These are phyloP conservation scores for Ophiocordyceps sinensis DNA, from an alignment of 2,329 filamentous ascomycete species.

Conservation along the genomic window DNA sequence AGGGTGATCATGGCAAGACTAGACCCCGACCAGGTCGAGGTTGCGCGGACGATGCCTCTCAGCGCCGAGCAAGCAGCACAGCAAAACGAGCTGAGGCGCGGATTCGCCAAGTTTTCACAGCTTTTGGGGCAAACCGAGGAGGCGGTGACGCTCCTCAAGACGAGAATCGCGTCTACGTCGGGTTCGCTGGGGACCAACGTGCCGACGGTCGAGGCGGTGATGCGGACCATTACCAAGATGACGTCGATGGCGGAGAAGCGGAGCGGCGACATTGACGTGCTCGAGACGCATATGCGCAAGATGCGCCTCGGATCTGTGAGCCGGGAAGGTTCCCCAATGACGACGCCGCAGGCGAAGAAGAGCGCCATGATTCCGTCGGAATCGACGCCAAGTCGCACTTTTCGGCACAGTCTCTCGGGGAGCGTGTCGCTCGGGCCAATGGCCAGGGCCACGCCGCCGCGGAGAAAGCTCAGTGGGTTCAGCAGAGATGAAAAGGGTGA, in stretches of 20 bases:
- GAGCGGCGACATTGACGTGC: conserved; percentile 76
- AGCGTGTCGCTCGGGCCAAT: conserved; percentile 24
- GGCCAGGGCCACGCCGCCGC: conserved; percentile 29
- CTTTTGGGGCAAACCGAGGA: conserved; percentile 69
- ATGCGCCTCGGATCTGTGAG: conserved; percentile 37
- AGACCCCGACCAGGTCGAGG: conserved; percentile 52
- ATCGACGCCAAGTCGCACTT: conserved; percentile 22
- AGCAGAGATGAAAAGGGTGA: conserved; percentile 42
- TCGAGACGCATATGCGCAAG: conserved; percentile 75
- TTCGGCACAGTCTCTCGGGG: conserved; percentile 24
- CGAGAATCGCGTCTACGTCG: conserved; percentile 52
- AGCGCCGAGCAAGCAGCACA: conserved; percentile 71
- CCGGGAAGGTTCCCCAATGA: conserved; percentile 28
- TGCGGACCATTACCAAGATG: conserved; percentile 85
- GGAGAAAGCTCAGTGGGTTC: conserved; percentile 49
- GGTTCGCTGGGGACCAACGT: conserved; percentile 37
- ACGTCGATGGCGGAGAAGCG: conserved; percentile 84
- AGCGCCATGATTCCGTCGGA: conserved; percentile 26
- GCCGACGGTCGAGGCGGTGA: conserved; percentile 83
- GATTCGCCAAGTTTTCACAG: conserved; percentile 61
- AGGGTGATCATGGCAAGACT: conserved; percentile 57
- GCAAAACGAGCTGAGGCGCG: conserved; percentile 67
- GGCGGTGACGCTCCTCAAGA: conserved; percentile 61
- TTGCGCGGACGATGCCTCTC: conserved; percentile 57
- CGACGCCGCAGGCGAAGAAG: conserved; percentile 21